Evolutionary conservation across 768 basidiomycete genomes (phyloP), one percentile per base, ranked within the genome.

Genomic region (Phlebiopsis gigantea): DNA sequence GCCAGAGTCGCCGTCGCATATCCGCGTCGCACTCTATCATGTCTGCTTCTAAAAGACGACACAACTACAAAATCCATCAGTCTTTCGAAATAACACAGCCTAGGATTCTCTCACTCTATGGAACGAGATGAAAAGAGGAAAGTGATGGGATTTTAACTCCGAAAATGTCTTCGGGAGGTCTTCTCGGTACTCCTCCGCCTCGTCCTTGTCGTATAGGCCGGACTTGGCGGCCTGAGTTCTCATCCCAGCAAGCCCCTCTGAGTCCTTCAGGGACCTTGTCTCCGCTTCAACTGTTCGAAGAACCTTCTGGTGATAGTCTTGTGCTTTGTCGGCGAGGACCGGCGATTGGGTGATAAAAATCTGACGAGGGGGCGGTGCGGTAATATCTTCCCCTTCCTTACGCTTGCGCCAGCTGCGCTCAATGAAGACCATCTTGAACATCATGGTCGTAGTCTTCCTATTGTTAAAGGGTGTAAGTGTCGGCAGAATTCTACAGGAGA

Each of bases 91-190:
- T 17, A 28, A 3, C 19, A 45, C 10, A 29, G 14, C 15, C 43
- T 30, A 34, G 30, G 25, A 52, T 19, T 21, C 17, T 26, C 44
- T 43, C 29, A 56, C 57, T n/a, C 45, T 41, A 29, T 58, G 43
- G 31, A 28, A 84, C 0, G 85, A 82, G 0, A 84, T 62, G 59
- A 87, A 88, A 45, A 88, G 66, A 0, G 85, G 85, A 55, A 88
- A 88, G 61, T 88, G 78, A 0, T 73, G 59, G 39, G 84, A 82
- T 26, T 72, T 66, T 9, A 87, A 70, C 22, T 75, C 72, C 50
- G 82, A 84, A 60, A 76, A 87, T 46, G 61, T 70, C 26, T 57
- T 48, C 1, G 84, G 85, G 8, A 83, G 69, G 58, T 75, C 68
- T 14, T 49, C 63, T 6, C 70, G 65, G 68, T 72, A 74, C 45